Evolutionary conservation across 805 yeast genomes (phyloP), one percentile per base, ranked within the genome.

Genomic region (Wickerhamiella sorbophila): DNA sequence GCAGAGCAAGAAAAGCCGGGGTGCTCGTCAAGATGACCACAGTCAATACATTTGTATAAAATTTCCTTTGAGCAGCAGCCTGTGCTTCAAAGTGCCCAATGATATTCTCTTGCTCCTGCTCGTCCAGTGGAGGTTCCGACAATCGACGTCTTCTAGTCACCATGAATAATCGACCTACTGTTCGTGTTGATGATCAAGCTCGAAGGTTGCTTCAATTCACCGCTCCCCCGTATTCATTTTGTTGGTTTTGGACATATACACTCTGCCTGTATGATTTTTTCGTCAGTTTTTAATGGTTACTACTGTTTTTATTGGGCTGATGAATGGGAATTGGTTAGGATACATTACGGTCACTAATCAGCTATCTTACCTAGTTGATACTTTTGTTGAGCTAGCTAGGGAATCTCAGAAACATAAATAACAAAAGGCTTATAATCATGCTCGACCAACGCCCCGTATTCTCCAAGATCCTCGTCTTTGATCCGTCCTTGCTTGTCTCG

Each of bases 401-500:
- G 56, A 37, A 74, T 50, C 44, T 63, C 69, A 34, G 75, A 62
- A 39, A 71, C 72, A 60, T 84, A 88, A 51, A 91, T 63, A 41
- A 88, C 98, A 64, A 91, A 91, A 40, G 97, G 97, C 64, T 88
- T 95, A 60, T 88, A 88, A 44, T 88, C 96, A 22, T 88, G 76
- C 62, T 91, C 98, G 39, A 86, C 95, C 54, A 91, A 65, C 1
- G 94, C 75, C 9, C 95, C 88, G 60, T 83, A 91, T 60, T 88
- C 97, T 51, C 78, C 74, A 54, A 88, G 69, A 36, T 74, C 76
- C 57, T 79, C 84, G 52, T 79, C 75, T 57, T 78, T 85, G 38
- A 77, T 65, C 50, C 70, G 73, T 38, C 87, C 87, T 52, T 71
- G 69, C 51, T 72, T 73, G 57, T 80, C 86, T 44, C 69, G 68